Evolutionary conservation across 805 yeast species (phyloP).

Genomic region (Grigorovia humatica): DNA sequence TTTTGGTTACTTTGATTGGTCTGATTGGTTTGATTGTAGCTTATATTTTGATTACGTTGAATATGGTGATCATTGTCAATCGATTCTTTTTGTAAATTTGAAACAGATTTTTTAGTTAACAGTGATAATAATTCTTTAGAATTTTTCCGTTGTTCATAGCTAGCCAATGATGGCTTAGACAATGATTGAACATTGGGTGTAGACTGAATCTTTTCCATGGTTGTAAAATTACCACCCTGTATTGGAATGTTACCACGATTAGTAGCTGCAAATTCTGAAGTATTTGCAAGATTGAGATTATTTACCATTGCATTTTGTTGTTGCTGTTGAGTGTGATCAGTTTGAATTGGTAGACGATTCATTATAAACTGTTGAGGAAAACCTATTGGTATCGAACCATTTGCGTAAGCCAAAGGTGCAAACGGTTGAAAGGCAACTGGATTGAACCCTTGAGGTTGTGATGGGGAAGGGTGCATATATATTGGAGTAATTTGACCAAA

Average conservation of each 20-base stretch:
- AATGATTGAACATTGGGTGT: slow-evolving; percentile 35
- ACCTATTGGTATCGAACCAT: slow-evolving; percentile 12
- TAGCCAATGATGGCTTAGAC: slow-evolving; percentile 29
- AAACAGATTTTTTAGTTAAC: slow-evolving; percentile 12
- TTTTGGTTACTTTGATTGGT: neutral
- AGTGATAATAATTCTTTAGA: slow-evolving; percentile 29
- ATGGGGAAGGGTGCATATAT: slow-evolving; percentile 2
- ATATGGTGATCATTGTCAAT: neutral
- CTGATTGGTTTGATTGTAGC: neutral
- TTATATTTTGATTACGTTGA: neutral
- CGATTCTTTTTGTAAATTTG: neutral
- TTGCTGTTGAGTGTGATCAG: neutral
- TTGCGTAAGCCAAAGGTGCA: slow-evolving; percentile 26
- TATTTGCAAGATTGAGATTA: neutral
- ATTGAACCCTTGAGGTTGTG: slow-evolving; percentile 6
- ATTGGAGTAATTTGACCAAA: slow-evolving; percentile 4
- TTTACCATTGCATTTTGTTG: neutral
- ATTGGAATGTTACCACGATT: neutral
- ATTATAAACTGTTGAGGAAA: slow-evolving; percentile 2
- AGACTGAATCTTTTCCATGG: neutral
- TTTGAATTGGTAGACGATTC: slow-evolving; percentile 7
- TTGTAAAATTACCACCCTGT: neutral
- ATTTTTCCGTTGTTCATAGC: slow-evolving; percentile 8
- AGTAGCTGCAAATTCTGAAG: neutral
- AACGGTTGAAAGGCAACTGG: slow-evolving; percentile 21